Evolutionary conservation across 2,329 filamentous ascomycete genomes (phyloP).

Genomic region (Aphanocladium album): DNA sequence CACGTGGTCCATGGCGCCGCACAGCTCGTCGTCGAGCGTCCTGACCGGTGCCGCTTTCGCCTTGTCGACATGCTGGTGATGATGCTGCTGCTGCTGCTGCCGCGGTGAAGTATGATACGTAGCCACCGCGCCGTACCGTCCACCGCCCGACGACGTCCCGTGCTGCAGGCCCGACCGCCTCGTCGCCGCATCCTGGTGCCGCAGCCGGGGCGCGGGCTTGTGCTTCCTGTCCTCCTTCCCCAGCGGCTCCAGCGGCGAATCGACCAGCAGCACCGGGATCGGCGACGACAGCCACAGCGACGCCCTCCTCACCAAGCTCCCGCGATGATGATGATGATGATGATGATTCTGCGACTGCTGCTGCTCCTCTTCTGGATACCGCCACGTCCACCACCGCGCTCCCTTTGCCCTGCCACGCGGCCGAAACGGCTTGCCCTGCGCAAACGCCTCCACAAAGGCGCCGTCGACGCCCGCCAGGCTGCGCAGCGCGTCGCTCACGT

Average conservation of each 20-base stretch:
- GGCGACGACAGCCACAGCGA: conserved; percentile 9
- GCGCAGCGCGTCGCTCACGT: neutral
- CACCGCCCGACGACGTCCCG: neutral
- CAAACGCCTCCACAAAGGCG: conserved; percentile 13
- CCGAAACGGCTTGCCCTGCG: conserved; percentile 3
- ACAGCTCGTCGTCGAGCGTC: conserved; percentile 6
- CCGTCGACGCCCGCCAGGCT: conserved; percentile 10
- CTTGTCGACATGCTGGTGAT: neutral
- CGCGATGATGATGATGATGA: too few species aligned
- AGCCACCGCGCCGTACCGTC: neutral
- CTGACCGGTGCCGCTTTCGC: neutral
- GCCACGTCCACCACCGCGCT: conserved; percentile 15
- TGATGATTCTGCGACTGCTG: neutral
- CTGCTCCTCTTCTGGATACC: conserved; percentile 11
- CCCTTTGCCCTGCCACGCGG: neutral
- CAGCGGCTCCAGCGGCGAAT: neutral
- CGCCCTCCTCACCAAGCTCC: neutral
- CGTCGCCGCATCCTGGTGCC: conserved; percentile 14
- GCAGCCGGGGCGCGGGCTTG: conserved; percentile 3
- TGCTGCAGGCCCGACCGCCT: neutral
- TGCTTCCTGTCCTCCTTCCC: neutral
- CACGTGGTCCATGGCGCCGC: neutral
- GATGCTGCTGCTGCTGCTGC: neutral
- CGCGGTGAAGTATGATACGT: neutral
- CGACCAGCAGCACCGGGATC: neutral